Percentiles rank a stretch among this genome's conserved stretches.
phyloP scores from a whole-genome alignment of 495 filamentous ascomycete genomes.

The Trichoderma reesei region DNA sequence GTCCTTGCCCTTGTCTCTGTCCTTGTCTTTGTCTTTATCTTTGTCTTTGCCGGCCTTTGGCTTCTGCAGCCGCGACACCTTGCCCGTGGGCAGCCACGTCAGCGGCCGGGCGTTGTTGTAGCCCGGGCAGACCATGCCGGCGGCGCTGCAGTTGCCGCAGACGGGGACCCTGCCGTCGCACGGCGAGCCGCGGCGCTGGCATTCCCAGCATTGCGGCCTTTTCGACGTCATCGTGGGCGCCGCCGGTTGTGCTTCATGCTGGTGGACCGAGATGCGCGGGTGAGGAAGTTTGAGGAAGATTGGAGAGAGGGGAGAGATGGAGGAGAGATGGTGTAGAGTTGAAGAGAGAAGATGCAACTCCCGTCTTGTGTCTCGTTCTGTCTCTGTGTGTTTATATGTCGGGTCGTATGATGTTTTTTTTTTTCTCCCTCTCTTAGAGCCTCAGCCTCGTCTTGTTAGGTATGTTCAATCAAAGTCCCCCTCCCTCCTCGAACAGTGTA shows the following conservation, averaged over 20 bases:
- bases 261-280: background rate
- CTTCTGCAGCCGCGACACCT: constrained; percentile 13
- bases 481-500: no score
- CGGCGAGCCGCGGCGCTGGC: constrained; percentile 26
- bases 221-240: constrained; percentile 4
- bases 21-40: no score
- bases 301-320: background rate
- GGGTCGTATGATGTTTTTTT: no score
- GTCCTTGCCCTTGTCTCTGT: constrained; percentile 18
- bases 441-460: no score
- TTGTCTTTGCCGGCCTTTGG: background rate
- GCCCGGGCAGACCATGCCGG: constrained; percentile 25
- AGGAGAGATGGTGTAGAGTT: no score
- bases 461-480: no score
- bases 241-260: background rate
- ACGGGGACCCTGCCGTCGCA: constrained; percentile 25
- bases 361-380: no score
- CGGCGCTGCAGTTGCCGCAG: constrained; percentile 21
- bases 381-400: no score
- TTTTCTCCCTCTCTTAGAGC: no score
- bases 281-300: background rate
- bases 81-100: constrained; percentile 23
- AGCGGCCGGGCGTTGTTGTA: constrained; percentile 25
- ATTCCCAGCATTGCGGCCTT: constrained; percentile 30
- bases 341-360: no score